Evolutionary conservation across 352 stramenopile genomes (phyloP), one percentile per base, ranked within the genome.

Genomic region (Phytophthora crassamura): DNA sequence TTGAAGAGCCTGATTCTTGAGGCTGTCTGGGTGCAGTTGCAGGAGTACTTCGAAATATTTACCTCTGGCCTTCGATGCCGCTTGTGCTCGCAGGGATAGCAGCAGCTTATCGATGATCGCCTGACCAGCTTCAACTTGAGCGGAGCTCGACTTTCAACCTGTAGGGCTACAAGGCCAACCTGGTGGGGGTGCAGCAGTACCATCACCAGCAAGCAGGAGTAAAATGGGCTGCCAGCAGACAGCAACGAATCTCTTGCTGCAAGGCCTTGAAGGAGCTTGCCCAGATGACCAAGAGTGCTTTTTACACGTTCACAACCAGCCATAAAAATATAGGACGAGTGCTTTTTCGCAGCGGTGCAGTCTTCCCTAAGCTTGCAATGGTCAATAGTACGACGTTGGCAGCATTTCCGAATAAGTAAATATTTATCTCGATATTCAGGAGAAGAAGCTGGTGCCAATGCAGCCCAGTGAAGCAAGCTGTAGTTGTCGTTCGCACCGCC

Each of bases 71-170:
- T 28, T 28, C 25, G 25, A 28, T 6, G 11, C 15, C 10, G 35
- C 22, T 14, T 16, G 56, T 34, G 12, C 38, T 40, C 39, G 39
- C 3, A 46, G 8, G 14, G 8, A 18, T 7, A 18, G 39, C 39
- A 46, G 14, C 39, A 46, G 16, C 16, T 46, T 46, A 20, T 25
- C 14, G 16, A 46, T 46, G 39, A 46, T 46, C 16, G 16, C 22
- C 39, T 25, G 12, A 4, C 39, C 25, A 28, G 5, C 25, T 28
- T 28, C 25, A 28, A 6, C 25, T 28, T 28, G 25, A 28, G 25
- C 25, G 64, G 77, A 93, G 82, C 75, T 93, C 84, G 59, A 86
- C 75, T 28, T 88, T 91, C 67, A 82, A 84, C 32, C n/a, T 95
- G 42, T 82, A 93, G 71, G 85, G 87, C 40, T 92, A 80, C 75